These are phyloP conservation scores for Helichrysum umbraculigerum DNA, from an alignment of 129 eudicot genomes.

Conservation along the genomic window DNA sequence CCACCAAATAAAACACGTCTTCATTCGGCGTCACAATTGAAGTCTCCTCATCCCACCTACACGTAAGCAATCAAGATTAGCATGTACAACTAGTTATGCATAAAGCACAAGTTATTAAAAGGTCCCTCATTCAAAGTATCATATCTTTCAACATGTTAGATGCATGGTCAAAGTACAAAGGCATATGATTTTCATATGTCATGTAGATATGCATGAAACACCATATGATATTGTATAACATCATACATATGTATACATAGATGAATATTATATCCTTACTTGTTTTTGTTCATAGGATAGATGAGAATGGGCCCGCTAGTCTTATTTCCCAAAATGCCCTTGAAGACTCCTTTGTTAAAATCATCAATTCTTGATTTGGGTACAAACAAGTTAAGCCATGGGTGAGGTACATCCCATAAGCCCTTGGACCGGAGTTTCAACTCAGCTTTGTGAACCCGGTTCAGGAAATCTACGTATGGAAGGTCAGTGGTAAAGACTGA, in stretches of 20 bases:
- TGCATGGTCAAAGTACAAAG: constrained; percentile 36
- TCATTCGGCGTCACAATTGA: constrained; percentile 78
- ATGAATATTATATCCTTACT: constrained; percentile 48
- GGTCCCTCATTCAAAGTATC: constrained; percentile 29
- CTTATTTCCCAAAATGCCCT: constrained; percentile 87
- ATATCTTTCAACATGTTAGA: constrained; percentile 28
- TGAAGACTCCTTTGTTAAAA: constrained; percentile 79
- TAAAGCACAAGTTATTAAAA: constrained; percentile 3
- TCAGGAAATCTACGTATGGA: constrained; percentile 70
- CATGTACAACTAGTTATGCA: constrained; percentile 9
- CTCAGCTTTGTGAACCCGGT: constrained; percentile 99
- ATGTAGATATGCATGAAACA: constrained; percentile 37
- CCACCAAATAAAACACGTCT: constrained; percentile 81
- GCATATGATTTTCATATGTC: constrained; percentile 29
- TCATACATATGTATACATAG: constrained; percentile 26
- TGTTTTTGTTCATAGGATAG: constrained; percentile 93
- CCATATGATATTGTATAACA: constrained; percentile 30
- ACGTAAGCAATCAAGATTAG: neutral
- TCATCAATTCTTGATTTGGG: constrained; percentile 83
- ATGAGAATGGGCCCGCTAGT: constrained; percentile 90
- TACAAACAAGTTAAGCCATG: constrained; percentile 85
- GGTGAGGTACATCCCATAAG: constrained; percentile 93
- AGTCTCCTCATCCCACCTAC: constrained; percentile 69
- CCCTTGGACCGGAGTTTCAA: constrained; percentile 84
- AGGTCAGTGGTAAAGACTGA: constrained; percentile 77